Conservation (phyloP, 2,329 filamentous ascomycete genomes). For the Talaromyces islandicus region DNA sequence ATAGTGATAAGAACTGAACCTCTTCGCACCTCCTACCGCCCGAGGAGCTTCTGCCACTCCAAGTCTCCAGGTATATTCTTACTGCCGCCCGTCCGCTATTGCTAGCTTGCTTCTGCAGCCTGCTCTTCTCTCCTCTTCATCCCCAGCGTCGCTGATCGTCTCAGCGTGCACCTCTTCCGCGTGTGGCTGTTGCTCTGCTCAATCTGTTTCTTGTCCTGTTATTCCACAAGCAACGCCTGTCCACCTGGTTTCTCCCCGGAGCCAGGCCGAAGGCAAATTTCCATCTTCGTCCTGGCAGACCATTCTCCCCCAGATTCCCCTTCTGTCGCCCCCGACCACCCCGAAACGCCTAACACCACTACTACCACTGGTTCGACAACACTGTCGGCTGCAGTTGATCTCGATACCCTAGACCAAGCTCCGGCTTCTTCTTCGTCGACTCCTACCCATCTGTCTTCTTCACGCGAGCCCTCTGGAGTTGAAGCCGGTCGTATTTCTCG, state of each 20-base stretch:
- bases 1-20: neutral
- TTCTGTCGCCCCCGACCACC: constrained; percentile 63
- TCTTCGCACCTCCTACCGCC: neutral
- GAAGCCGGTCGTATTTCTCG: constrained; percentile 7
- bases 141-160: neutral
- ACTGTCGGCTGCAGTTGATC: neutral
- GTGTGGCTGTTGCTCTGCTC: neutral
- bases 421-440: constrained; percentile 13
- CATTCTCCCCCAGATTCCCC: constrained; percentile 53
- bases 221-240: constrained; percentile 25
- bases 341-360: constrained; percentile 52
- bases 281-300: constrained; percentile 68
- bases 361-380: constrained; percentile 32
- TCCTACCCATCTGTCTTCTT: constrained; percentile 19
- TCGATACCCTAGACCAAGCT: neutral
- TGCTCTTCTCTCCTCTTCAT: neutral
- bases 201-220: neutral
- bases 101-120: neutral
- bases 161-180: neutral
- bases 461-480: constrained; percentile 11
- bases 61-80: neutral
- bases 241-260: constrained; percentile 40
- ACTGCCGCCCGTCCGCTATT: neutral
- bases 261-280: constrained; percentile 35
- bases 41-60: neutral